These are phyloP conservation scores for Termitomyces bulborhizus DNA, from an alignment of 768 basidiomycete genomes.

Conservation along the genomic window DNA sequence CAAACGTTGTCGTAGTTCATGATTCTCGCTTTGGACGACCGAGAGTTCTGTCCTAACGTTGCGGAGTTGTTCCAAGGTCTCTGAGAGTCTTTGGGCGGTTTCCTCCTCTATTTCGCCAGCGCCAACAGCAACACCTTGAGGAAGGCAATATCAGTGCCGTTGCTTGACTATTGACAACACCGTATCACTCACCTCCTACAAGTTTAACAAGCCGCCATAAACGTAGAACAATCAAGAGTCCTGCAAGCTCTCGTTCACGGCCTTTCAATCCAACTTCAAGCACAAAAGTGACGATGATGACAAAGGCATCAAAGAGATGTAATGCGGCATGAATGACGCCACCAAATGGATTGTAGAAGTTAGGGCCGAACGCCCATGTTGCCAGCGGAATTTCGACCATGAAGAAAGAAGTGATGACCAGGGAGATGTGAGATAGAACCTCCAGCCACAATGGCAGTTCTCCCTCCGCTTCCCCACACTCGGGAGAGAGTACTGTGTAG, in stretches of 20 bases:
- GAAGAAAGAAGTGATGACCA: slow-evolving; percentile 67
- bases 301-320: slow-evolving; percentile 69
- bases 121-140: slow-evolving; percentile 65
- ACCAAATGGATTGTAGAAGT: slow-evolving; percentile 59
- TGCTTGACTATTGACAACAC: background rate
- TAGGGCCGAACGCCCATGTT: slow-evolving; percentile 59
- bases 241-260: slow-evolving; percentile 62
- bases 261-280: slow-evolving; percentile 68
- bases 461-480: slow-evolving; percentile 31
- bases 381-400: slow-evolving; percentile 70
- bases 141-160: slow-evolving; percentile 1
- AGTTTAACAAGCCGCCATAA: slow-evolving; percentile 79
- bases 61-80: slow-evolving; percentile 43
- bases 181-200: slow-evolving; percentile 35
- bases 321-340: slow-evolving; percentile 46
- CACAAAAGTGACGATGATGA: slow-evolving; percentile 69
- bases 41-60: slow-evolving; percentile 36
- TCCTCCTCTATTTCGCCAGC: slow-evolving; percentile 66
- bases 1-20: slow-evolving; percentile 38
- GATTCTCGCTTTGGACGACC: slow-evolving; percentile 47
- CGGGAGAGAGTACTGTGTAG: slow-evolving; percentile 56
- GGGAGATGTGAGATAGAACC: slow-evolving; percentile 54
- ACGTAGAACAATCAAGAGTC: slow-evolving; percentile 66
- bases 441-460: slow-evolving; percentile 58
- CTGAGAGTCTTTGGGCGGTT: slow-evolving; percentile 38